phyloP scores from a whole-genome alignment of 2,329 filamentous ascomycete species.

The Hyphodiscus sp. region DNA sequence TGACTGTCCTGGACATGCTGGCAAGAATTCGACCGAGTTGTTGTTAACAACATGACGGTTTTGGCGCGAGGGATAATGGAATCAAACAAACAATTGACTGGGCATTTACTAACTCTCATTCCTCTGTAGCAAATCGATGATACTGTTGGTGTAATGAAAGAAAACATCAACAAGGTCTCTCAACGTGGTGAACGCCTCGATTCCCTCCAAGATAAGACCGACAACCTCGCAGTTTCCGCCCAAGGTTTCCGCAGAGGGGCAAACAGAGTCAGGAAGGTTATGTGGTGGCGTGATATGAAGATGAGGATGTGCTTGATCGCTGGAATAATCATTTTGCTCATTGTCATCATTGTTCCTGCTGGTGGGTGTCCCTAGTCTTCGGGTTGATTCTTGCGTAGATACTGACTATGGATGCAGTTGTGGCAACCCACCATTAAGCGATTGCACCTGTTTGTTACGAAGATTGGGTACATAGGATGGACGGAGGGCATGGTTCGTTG shows the following conservation, averaged over 20 bases:
- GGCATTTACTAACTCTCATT: slow-evolving; percentile 15
- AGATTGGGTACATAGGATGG: slow-evolving; percentile 23
- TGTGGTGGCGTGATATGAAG: slow-evolving; percentile 64
- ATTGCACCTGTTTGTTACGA: slow-evolving; percentile 4
- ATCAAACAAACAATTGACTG: background rate
- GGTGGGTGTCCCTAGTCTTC: slow-evolving; percentile 52
- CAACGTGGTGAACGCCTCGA: slow-evolving; percentile 88
- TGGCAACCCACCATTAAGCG: slow-evolving; percentile 34
- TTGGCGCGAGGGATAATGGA: background rate
- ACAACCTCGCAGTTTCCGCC: slow-evolving; percentile 87
- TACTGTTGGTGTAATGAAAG: slow-evolving; percentile 89
- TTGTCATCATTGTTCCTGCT: slow-evolving; percentile 89
- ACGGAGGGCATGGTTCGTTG: slow-evolving; percentile 9
- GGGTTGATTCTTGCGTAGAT: background rate
- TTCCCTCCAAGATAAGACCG: slow-evolving; percentile 85
- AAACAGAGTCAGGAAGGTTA: slow-evolving; percentile 92
- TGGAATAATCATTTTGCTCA: slow-evolving; percentile 83
- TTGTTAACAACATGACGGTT: background rate
- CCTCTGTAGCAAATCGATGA: slow-evolving; percentile 83
- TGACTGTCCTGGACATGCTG: background rate
- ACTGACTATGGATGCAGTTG: slow-evolving; percentile 33
- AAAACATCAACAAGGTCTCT: slow-evolving; percentile 96
- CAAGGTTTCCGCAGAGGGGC: slow-evolving; percentile 94
- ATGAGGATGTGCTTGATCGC: slow-evolving; percentile 96
- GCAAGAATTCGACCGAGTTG: background rate